These are phyloP conservation scores for Saturnispora ahearnii DNA, from an alignment of 805 yeast genomes.

Conservation along the genomic window DNA sequence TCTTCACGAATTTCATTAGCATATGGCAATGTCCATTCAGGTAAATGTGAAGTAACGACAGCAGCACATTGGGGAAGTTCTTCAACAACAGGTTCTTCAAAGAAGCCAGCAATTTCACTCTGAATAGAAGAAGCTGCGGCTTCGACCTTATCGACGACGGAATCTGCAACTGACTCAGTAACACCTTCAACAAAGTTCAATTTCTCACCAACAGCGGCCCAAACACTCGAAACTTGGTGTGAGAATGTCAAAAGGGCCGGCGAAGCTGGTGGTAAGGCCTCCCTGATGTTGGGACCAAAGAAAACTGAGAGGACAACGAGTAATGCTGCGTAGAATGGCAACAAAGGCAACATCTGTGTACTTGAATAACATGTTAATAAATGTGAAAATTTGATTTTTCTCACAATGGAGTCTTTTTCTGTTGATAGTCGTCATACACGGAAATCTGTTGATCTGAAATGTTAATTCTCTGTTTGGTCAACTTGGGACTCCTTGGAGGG, in stretches of 20 bases:
- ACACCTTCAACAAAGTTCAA: slow-evolving; percentile 1
- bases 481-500: neutral
- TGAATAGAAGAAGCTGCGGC: neutral
- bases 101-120: slow-evolving; percentile 1
- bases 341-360: slow-evolving; percentile 7
- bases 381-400: neutral
- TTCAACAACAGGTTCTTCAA: slow-evolving; percentile 2
- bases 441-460: neutral
- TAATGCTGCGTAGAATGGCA: slow-evolving; percentile 8
- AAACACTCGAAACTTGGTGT: neutral
- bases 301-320: slow-evolving; percentile 8
- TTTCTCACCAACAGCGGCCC: neutral
- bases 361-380: neutral
- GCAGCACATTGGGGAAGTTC: neutral
- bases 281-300: slow-evolving; percentile 6
- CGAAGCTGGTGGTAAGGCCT: slow-evolving; percentile 1
- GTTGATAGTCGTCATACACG: neutral
- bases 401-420: neutral
- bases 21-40: neutral
- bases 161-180: slow-evolving; percentile 1
- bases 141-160: neutral
- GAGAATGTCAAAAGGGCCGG: neutral
- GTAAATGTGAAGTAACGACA: neutral
- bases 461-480: neutral
- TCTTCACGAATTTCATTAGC: neutral